A percentile compares a stretch with the other conserved stretches of the same genome.
phyloP scores from a whole-genome alignment of 2,329 filamentous ascomycete genomes.

The Aspergillus texensis region DNA sequence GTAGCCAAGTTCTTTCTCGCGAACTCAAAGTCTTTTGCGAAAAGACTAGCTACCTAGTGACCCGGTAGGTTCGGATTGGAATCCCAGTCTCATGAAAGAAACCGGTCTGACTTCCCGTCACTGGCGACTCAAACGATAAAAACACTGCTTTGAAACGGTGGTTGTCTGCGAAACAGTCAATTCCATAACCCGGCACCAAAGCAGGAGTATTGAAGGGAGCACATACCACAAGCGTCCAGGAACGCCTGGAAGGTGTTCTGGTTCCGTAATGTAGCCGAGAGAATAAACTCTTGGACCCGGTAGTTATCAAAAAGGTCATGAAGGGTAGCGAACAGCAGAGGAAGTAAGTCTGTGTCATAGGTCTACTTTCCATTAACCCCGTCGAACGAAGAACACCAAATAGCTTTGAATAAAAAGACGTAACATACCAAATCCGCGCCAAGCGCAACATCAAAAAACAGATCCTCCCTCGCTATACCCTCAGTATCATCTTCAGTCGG shows the following conservation, averaged over 20 bases:
- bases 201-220: background rate
- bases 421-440: slow-evolving; percentile 45
- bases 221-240: slow-evolving; percentile 60
- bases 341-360: slow-evolving; percentile 62
- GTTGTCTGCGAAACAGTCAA: slow-evolving; percentile 27
- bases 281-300: slow-evolving; percentile 55
- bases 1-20: background rate
- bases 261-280: slow-evolving; percentile 65
- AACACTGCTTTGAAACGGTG: slow-evolving; percentile 40
- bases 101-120: slow-evolving; percentile 46
- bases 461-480: background rate
- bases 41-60: slow-evolving; percentile 21
- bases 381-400: background rate
- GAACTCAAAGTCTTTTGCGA: background rate
- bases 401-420: background rate
- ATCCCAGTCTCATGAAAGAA: slow-evolving; percentile 51
- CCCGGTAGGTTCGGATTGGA: slow-evolving; percentile 42
- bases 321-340: slow-evolving; percentile 60
- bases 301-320: slow-evolving; percentile 59
- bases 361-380: slow-evolving; percentile 47
- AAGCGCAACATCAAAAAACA: slow-evolving; percentile 42
- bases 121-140: slow-evolving; percentile 46
- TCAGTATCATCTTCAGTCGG: slow-evolving; percentile 12
- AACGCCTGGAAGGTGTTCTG: slow-evolving; percentile 64
- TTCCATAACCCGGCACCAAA: background rate